Base-by-base conservation (phyloP, 371 early-diverging fungal species). In the Mucor piriformis region DNA sequence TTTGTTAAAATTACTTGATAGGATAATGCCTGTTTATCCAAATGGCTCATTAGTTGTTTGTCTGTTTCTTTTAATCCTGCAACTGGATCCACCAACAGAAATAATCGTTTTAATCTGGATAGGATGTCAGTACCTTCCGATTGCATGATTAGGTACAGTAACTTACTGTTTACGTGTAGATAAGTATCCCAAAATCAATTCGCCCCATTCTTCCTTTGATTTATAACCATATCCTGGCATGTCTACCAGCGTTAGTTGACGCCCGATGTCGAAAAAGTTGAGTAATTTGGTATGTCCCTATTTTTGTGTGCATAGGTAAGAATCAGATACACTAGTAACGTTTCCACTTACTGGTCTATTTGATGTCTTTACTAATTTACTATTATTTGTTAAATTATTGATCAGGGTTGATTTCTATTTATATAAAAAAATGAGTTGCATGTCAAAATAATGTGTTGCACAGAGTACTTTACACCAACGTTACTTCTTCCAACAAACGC, bases 201-300 rank as follows among this genome's bases (percentile, higher is more conserved):
- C 76, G 6, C 92, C 92, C 91, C 92, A 92, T 58, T 88, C 88
- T 33, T 76, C 79, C 7, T 84, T 77, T 48, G 89, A 88, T 50
- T 82, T 81, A 63, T 73, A 90, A 1, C 92, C 92, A 57, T 92
- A 92, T 3, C 92, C 92, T 6, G 92, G 92, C 90, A 90, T 90
- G 58, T 92, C 92, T 12, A 92, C 91, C n/a, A 92, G 50, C 1
- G 83, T 82, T 8, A 90, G 13, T 64, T 76, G 55, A 33, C 67
- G 69, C 2, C 79, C 84, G 46, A 90, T 66, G 35, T 81, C 70
- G 61, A 89, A 90, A 56, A 90, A 88, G 56, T 90, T 90, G 61
- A 92, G 72, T 46, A 85, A 58, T 21, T 81, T 77, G 0, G 92
- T 92, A 57, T 88, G 90, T 6, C 92, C 92, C 85, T 85, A 15